These are phyloP conservation scores for Corylus avellana DNA, from an alignment of 306 rosid genomes.

Conservation along the genomic window DNA sequence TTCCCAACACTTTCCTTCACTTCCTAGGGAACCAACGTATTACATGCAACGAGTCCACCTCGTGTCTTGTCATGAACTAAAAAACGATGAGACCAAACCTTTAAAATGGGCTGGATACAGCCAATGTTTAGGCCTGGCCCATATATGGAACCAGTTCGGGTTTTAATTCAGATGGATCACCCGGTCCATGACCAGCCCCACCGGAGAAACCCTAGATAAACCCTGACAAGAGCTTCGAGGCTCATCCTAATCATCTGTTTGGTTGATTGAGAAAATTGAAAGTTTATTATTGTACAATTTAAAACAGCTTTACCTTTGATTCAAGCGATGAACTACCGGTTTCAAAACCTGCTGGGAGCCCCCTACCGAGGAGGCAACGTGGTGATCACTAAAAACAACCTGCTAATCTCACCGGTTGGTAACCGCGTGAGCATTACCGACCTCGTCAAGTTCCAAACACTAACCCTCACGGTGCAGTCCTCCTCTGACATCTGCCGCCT, in stretches of 20 bases:
- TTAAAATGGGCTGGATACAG: no score
- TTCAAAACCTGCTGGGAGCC: conserved; percentile 79
- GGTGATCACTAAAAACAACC: conserved; percentile 57
- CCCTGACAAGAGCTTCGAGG: conserved; percentile 8
- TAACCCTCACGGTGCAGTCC: conserved; percentile 72
- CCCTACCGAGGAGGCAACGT: conserved; percentile 93
- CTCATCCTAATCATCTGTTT: neutral
- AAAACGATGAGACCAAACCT: no score
- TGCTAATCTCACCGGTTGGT: conserved; percentile 84
- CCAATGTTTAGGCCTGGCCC: neutral
- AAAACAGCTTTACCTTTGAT: neutral
- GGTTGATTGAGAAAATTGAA: conserved; percentile 2
- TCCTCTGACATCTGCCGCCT: conserved; percentile 75
- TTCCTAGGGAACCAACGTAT: no score
- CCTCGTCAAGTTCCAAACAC: conserved; percentile 68
- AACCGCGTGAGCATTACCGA: conserved; percentile 79
- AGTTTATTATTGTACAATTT: neutral
- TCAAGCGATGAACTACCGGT: conserved; percentile 71
- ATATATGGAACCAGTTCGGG: neutral
- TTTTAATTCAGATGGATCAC: neutral
- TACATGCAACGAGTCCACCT: no score
- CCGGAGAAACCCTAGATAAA: conserved; percentile 26
- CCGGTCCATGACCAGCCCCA: neutral
- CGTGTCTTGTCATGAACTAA: no score
- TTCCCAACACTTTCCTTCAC: no score